A percentile compares a stretch with the other conserved stretches of the same genome.
phyloP scores from a whole-genome alignment of 78 protist species.

The Tieghemostelium lacteum region DNA sequence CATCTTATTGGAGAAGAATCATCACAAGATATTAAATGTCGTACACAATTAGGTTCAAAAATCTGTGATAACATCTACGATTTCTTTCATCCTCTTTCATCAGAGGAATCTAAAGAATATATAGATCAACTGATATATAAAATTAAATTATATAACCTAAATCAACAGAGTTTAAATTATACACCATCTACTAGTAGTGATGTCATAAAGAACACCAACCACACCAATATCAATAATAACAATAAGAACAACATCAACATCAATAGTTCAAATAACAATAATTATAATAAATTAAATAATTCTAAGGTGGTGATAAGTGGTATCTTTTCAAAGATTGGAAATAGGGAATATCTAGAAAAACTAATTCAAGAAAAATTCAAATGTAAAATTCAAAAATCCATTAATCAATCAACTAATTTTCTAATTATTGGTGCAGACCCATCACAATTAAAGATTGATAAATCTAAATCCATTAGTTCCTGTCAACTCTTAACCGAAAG shows the following conservation, averaged over 20 bases:
- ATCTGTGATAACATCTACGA: slow-evolving; percentile 1
- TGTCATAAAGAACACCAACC: neutral
- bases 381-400: neutral
- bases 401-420: neutral
- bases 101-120: neutral
- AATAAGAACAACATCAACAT: neutral
- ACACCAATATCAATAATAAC: neutral
- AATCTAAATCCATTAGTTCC: neutral
- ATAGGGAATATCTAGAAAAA: slow-evolving; percentile 1
- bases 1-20: neutral
- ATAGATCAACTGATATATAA: slow-evolving; percentile 1
- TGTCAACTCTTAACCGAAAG: too few relatives aligned
- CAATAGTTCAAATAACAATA: neutral
- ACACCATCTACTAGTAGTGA: neutral
- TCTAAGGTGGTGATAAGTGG: neutral
- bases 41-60: slow-evolving; percentile 12
- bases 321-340: neutral
- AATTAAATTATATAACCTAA: slow-evolving; percentile 1
- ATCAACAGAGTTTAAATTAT: neutral
- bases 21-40: neutral
- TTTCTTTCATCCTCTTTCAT: slow-evolving; percentile 61
- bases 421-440: slow-evolving; percentile 8
- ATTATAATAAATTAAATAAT: neutral
- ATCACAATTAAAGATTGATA: neutral
- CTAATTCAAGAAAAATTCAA: neutral